Percentiles rank a stretch among this genome's conserved stretches.
Conservation (phyloP, 441 rosid species). For the Brassica hybrid region DNA sequence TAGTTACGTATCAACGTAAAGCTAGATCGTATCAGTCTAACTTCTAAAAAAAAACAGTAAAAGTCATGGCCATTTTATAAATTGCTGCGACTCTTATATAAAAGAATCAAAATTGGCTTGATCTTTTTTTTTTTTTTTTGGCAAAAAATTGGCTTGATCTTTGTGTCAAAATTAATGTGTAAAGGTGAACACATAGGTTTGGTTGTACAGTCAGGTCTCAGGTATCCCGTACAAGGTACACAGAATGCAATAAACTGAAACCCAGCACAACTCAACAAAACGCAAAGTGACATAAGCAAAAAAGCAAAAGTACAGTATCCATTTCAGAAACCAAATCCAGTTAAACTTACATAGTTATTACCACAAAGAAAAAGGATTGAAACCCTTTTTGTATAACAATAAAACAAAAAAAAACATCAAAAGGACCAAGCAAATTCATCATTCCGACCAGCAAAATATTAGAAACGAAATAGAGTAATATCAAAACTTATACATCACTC, state of each 20-base stretch:
- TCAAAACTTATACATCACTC: background rate
- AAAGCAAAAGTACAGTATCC: background rate
- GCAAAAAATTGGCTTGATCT: too few species aligned
- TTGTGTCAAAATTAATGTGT: background rate
- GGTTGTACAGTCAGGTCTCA: background rate
- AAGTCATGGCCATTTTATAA: too few species aligned
- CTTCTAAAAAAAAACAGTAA: too few species aligned
- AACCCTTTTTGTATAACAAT: background rate
- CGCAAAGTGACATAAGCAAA: slow-evolving; percentile 29
- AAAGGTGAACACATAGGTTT: background rate
- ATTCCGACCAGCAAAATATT: slow-evolving; percentile 21
- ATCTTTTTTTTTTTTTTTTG: too few species aligned
- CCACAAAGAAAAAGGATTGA: background rate
- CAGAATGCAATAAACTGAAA: background rate
- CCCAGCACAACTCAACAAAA: slow-evolving; percentile 5
- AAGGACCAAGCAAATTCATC: slow-evolving; percentile 41
- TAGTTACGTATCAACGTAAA: too few species aligned
- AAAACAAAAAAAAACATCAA: slow-evolving; percentile 2
- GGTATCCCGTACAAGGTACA: background rate
- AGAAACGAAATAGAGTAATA: background rate
- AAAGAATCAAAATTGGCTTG: too few species aligned
- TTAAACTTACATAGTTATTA: slow-evolving; percentile 17
- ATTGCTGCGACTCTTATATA: too few species aligned
- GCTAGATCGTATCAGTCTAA: too few species aligned
- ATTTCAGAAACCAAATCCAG: slow-evolving; percentile 11